phyloP scores from a whole-genome alignment of 176 grass and related monocot genomes.

The Paspalum vaginatum region DNA sequence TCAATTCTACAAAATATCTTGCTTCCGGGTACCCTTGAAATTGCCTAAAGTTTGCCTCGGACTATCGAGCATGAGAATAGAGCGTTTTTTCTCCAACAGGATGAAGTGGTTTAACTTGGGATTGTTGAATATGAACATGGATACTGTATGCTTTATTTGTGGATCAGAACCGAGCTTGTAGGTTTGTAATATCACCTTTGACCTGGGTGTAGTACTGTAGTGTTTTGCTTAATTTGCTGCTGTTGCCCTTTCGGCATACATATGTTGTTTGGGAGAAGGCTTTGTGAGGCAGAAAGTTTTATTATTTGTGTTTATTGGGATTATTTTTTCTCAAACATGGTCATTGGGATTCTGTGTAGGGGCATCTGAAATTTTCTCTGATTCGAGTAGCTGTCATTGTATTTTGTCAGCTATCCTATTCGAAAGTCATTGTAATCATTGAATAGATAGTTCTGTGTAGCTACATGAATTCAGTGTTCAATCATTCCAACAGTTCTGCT shows the following conservation, averaged over 20 bases:
- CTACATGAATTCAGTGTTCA: background rate
- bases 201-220: background rate
- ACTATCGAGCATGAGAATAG: background rate
- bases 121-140: background rate
- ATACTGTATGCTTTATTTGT: background rate
- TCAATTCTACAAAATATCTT: background rate
- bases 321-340: no score
- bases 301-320: no score
- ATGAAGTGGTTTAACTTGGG: background rate
- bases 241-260: background rate
- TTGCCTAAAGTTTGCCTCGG: no score
- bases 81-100: no score
- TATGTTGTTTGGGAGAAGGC: background rate
- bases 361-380: background rate
- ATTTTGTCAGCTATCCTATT: no score
- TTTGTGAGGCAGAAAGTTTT: constrained; percentile 13
- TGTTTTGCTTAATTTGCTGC: background rate
- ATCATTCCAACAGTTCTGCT: background rate
- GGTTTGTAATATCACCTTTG: constrained; percentile 1
- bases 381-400: no score
- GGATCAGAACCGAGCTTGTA: background rate
- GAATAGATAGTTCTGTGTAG: constrained; percentile 10
- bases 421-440: no score
- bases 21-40: background rate
- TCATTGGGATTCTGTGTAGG: background rate